Evolutionary conservation across 768 basidiomycete genomes (phyloP).

Genomic region (Hemileccinum impolitum): DNA sequence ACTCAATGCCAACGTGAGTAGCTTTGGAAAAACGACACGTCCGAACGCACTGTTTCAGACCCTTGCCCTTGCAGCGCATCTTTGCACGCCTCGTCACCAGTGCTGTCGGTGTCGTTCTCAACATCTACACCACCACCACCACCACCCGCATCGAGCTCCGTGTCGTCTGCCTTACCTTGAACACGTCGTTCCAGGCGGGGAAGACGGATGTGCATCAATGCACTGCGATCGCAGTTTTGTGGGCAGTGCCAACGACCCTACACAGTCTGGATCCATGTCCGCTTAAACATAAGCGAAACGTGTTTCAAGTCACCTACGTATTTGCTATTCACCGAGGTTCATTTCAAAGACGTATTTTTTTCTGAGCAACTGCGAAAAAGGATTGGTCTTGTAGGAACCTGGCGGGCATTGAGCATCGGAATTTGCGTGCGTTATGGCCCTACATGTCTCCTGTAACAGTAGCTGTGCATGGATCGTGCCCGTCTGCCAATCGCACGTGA

Average conservation of each 20-base stretch:
- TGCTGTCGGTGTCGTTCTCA: too few relatives aligned
- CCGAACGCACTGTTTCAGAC: conserved; percentile 50
- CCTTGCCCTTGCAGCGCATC: conserved; percentile 87
- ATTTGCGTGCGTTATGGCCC: conserved; percentile 80
- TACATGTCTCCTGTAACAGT: conserved; percentile 83
- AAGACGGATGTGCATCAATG: too few relatives aligned
- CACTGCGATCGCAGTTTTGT: too few relatives aligned
- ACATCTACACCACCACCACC: too few relatives aligned
- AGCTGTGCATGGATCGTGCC: conserved; percentile 90
- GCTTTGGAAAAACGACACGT: too few relatives aligned
- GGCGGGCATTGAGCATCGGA: not conserved
- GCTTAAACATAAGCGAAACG: too few relatives aligned
- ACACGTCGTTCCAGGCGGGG: too few relatives aligned
- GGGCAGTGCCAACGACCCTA: conserved; percentile 67
- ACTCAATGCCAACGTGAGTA: not conserved
- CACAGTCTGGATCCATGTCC: conserved; percentile 72
- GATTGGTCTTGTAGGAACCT: conserved; percentile 76
- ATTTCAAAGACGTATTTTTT: too few relatives aligned
- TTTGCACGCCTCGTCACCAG: conserved; percentile 46
- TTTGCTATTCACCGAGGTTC: too few relatives aligned
- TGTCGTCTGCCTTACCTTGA: too few relatives aligned
- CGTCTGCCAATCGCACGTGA: conserved; percentile 91
- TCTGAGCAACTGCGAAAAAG: conserved; percentile 93
- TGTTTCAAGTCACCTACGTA: too few relatives aligned
- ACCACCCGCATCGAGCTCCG: too few relatives aligned